Percentiles rank a stretch among this genome's conserved stretches.
Conservation (phyloP, 495 filamentous ascomycete species). For the Corynascus novoguineensis region DNA sequence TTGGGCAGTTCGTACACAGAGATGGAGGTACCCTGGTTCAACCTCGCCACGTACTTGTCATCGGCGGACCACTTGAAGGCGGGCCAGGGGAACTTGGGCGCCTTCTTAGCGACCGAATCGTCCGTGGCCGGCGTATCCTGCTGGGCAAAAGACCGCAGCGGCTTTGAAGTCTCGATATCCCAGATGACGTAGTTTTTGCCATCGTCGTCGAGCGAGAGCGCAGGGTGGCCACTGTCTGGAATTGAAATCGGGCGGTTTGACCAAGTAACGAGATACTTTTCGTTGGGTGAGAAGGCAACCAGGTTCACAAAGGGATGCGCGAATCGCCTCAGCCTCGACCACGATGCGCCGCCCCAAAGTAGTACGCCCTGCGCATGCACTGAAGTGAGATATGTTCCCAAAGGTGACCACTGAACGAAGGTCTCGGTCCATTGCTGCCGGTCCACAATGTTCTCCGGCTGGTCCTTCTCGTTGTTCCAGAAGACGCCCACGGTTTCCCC, state of each 20-base stretch:
- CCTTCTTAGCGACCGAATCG: constrained; percentile 50
- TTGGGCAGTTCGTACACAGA: constrained; percentile 90
- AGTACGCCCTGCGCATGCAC: constrained; percentile 94
- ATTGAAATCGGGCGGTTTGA: constrained; percentile 87
- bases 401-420: constrained; percentile 95
- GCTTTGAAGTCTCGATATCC: constrained; percentile 88
- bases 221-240: constrained; percentile 73
- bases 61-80: constrained; percentile 99
- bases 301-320: constrained; percentile 92
- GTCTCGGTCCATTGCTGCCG: constrained; percentile 93
- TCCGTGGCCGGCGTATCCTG: constrained; percentile 65
- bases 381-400: constrained; percentile 88
- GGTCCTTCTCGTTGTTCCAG: constrained; percentile 95
- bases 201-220: constrained; percentile 83
- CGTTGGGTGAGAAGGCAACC: constrained; percentile 88
- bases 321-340: constrained; percentile 87
- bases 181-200: constrained; percentile 99
- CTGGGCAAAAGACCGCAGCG: constrained; percentile 85
- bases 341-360: constrained; percentile 87
- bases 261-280: constrained; percentile 95
- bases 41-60: constrained; percentile 90
- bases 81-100: constrained; percentile 92
- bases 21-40: constrained; percentile 81
- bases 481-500: constrained; percentile 87
- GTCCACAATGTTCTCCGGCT: constrained; percentile 82